A percentile compares a stretch with the other conserved stretches of the same genome.
phyloP scores from a whole-genome alignment of 164 flowering plant species.

The Nymphaea colorata region DNA sequence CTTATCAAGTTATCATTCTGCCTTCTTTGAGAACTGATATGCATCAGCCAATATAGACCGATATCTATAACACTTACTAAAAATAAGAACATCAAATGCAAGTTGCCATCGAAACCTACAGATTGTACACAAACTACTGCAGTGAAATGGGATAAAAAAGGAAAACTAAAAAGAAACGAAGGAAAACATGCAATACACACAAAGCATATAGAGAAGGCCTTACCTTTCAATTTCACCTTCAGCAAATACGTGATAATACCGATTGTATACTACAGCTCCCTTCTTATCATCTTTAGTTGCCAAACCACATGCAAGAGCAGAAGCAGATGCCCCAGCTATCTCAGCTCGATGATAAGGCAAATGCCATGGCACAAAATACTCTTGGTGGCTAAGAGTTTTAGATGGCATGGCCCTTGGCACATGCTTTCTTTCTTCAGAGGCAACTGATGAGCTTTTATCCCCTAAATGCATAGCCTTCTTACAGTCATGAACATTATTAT shows the following conservation, averaged over 20 bases:
- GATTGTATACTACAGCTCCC: slow-evolving; percentile 87
- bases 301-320: slow-evolving; percentile 71
- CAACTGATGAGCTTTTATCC: neutral
- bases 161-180: neutral
- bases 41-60: too few relatives aligned
- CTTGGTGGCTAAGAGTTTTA: slow-evolving; percentile 40
- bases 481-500: slow-evolving; percentile 5
- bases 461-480: neutral
- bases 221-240: slow-evolving; percentile 98
- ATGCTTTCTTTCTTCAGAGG: slow-evolving; percentile 4
- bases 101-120: too few relatives aligned
- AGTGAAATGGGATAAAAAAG: too few relatives aligned
- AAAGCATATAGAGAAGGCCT: slow-evolving; percentile 1
- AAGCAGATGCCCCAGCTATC: slow-evolving; percentile 74
- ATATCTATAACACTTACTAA: too few relatives aligned
- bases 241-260: slow-evolving; percentile 94
- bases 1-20: too few relatives aligned
- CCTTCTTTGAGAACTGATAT: too few relatives aligned
- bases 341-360: slow-evolving; percentile 98
- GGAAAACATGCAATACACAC: neutral
- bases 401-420: slow-evolving; percentile 10
- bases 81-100: too few relatives aligned
- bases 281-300: slow-evolving; percentile 89
- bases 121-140: too few relatives aligned
- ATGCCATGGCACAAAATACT: slow-evolving; percentile 99